phyloP scores from a whole-genome alignment of 1,284 basidiomycete species.

The Apiotrichum akiyoshidainum region DNA sequence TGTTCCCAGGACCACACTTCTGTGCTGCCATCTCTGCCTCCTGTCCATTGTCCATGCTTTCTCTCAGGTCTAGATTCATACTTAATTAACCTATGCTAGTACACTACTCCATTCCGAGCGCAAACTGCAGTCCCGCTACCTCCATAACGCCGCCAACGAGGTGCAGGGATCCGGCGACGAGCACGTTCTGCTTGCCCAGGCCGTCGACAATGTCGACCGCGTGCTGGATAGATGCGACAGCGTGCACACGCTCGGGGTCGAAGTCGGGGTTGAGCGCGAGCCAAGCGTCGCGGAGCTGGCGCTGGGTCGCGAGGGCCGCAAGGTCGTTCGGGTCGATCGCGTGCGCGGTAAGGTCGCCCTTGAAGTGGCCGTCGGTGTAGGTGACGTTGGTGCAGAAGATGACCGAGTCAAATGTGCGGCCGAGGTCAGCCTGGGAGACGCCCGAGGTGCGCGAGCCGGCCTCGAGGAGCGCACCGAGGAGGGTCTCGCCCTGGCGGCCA shows the following conservation, averaged over 20 bases:
- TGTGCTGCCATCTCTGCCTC: too few relatives aligned
- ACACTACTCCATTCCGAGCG: slow-evolving; percentile 45
- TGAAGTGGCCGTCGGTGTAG: slow-evolving; percentile 80
- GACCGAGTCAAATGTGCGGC: slow-evolving; percentile 68
- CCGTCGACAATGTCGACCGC: slow-evolving; percentile 64
- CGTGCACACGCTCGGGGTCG: slow-evolving; percentile 63
- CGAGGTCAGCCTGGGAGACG: slow-evolving; percentile 52
- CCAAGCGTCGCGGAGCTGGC: slow-evolving; percentile 74
- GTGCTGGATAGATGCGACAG: slow-evolving; percentile 84
- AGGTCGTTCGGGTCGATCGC: slow-evolving; percentile 65
- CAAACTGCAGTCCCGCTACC: slow-evolving; percentile 69
- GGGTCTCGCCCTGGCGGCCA: slow-evolving; percentile 72
- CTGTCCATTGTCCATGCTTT: not conserved
- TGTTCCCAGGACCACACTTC: too few relatives aligned
- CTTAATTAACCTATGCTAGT: slow-evolving; percentile 6
- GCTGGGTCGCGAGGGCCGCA: slow-evolving; percentile 67
- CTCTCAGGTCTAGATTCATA: not conserved
- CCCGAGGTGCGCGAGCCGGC: slow-evolving; percentile 31
- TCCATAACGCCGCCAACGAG: slow-evolving; percentile 93
- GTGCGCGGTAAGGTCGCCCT: slow-evolving; percentile 74
- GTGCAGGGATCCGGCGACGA: slow-evolving; percentile 90
- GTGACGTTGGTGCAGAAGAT: slow-evolving; percentile 97
- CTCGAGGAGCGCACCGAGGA: slow-evolving; percentile 62
- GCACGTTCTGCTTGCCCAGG: slow-evolving; percentile 53
- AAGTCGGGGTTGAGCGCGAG: slow-evolving; percentile 61